phyloP scores from a whole-genome alignment of 768 basidiomycete genomes.

The Leccinum rimulosum region DNA sequence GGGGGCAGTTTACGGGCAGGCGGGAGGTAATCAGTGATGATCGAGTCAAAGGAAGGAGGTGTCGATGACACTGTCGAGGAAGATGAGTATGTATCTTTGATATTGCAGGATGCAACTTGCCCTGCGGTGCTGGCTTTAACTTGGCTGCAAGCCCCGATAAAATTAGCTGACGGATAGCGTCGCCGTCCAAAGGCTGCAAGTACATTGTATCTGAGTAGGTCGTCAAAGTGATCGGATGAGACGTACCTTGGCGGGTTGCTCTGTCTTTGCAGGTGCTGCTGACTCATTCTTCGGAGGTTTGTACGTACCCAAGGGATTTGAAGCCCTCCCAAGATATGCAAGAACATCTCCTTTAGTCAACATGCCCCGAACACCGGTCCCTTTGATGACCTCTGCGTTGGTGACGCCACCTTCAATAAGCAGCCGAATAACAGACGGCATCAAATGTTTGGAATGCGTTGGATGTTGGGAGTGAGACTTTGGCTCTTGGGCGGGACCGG shows the following conservation, averaged over 20 bases:
- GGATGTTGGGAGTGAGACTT: slow-evolving; percentile 37
- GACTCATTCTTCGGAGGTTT: slow-evolving; percentile 41
- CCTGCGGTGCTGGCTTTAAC: slow-evolving; percentile 45
- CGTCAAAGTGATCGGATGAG: not conserved
- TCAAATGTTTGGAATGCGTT: slow-evolving; percentile 66
- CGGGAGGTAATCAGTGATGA: slow-evolving; percentile 73
- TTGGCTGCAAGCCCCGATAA: slow-evolving; percentile 57
- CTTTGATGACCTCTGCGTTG: slow-evolving; percentile 68
- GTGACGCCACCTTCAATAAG: slow-evolving; percentile 55
- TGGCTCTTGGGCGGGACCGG: slow-evolving; percentile 23
- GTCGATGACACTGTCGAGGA: slow-evolving; percentile 37
- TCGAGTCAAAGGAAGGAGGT: slow-evolving; percentile 63
- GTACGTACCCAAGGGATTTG: slow-evolving; percentile 72
- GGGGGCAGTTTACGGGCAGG: slow-evolving; percentile 25
- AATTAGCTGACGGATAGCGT: slow-evolving; percentile 63
- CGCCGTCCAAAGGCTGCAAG: slow-evolving; percentile 55
- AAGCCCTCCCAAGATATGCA: slow-evolving; percentile 79
- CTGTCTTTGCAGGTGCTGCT: slow-evolving; percentile 34
- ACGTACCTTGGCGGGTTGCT: slow-evolving; percentile 37
- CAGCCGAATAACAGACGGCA: slow-evolving; percentile 88
- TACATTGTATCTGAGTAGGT: not conserved
- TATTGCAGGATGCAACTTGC: slow-evolving; percentile 30
- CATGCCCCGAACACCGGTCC: slow-evolving; percentile 90
- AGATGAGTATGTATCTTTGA: slow-evolving; percentile 8
- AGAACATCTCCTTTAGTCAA: slow-evolving; percentile 96